Evolutionary conservation across 2,329 filamentous ascomycete species (phyloP).

Genomic region (Aureobasidium sp.): DNA sequence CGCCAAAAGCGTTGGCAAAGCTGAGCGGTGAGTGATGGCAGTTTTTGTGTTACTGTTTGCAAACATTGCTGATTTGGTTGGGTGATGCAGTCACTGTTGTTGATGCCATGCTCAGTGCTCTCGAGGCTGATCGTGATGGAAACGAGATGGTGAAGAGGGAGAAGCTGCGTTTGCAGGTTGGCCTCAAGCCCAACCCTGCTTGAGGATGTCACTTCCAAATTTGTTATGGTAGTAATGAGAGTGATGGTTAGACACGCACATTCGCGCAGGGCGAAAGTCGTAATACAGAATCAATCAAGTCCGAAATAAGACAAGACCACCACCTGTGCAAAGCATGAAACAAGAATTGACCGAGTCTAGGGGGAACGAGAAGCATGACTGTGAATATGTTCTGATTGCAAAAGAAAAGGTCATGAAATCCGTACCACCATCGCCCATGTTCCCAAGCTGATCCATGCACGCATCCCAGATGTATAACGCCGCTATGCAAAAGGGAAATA

Average conservation of each 20-base stretch:
- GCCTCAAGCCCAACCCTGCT: slow-evolving; percentile 27
- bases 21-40: slow-evolving; percentile 21
- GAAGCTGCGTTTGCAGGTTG: slow-evolving; percentile 27
- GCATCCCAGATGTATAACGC: slow-evolving; percentile 12
- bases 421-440: background rate
- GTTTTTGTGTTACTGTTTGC: background rate
- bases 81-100: slow-evolving; percentile 21
- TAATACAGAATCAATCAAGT: background rate
- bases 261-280: background rate
- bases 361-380: background rate
- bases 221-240: background rate
- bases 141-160: slow-evolving; percentile 27
- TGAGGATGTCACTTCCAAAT: slow-evolving; percentile 7
- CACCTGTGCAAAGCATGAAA: background rate
- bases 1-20: slow-evolving; percentile 26
- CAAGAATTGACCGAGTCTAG: background rate
- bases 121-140: slow-evolving; percentile 27
- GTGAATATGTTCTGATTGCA: background rate
- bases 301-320: background rate
- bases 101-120: slow-evolving; percentile 25
- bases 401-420: background rate
- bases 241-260: background rate
- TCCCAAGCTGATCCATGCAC: slow-evolving; percentile 6
- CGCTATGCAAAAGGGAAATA: slow-evolving; percentile 16
- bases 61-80: background rate